phyloP scores from a whole-genome alignment of 2,329 filamentous ascomycete genomes.

The Pseudohalonectria lignicola region DNA sequence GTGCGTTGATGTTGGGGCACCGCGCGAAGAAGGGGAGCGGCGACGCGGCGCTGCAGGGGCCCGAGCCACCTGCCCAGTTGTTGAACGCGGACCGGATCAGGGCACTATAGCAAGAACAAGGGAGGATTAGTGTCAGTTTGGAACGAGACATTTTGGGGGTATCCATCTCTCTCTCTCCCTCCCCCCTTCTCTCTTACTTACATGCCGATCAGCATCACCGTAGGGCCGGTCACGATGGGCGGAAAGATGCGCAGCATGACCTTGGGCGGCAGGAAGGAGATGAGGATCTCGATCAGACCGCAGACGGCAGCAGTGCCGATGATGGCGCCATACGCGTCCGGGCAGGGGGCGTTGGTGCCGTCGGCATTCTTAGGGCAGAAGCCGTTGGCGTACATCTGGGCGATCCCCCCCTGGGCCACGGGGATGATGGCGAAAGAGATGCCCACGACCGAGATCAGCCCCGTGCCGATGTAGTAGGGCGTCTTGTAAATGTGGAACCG shows the following conservation, averaged over 20 bases:
- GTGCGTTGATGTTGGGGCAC: slow-evolving; percentile 58
- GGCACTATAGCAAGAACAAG: slow-evolving; percentile 23
- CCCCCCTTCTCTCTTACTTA: no score
- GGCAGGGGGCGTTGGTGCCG: slow-evolving; percentile 61
- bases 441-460: slow-evolving; percentile 39
- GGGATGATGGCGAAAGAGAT: slow-evolving; percentile 70
- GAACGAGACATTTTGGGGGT: no score
- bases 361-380: slow-evolving; percentile 48
- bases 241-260: slow-evolving; percentile 65
- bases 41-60: slow-evolving; percentile 40
- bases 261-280: slow-evolving; percentile 64
- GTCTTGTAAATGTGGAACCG: slow-evolving; percentile 63
- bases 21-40: slow-evolving; percentile 43
- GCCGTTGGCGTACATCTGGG: slow-evolving; percentile 69
- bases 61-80: slow-evolving; percentile 68
- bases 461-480: slow-evolving; percentile 65
- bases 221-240: slow-evolving; percentile 42
- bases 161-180: no score
- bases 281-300: slow-evolving; percentile 57
- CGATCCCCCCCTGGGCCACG: slow-evolving; percentile 59
- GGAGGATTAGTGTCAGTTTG: no score
- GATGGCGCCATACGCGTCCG: slow-evolving; percentile 64
- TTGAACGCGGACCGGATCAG: slow-evolving; percentile 63
- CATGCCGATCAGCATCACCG: slow-evolving; percentile 59
- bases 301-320: slow-evolving; percentile 59